Evolutionary conservation across 768 basidiomycete species (phyloP).

Genomic region (Suillus tomentosus): DNA sequence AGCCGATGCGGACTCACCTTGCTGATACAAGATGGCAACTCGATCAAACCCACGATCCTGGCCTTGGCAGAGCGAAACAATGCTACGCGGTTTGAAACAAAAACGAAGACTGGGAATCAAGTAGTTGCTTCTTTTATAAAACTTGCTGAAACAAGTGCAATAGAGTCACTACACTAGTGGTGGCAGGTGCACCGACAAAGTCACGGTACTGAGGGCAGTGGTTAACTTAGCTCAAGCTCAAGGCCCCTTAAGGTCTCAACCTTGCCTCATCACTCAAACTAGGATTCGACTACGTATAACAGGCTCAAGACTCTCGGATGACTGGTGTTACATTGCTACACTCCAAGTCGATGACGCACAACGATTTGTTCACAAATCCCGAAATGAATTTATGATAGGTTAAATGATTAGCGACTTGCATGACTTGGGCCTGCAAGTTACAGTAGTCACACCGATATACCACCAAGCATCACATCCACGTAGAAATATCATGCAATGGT

Average conservation of each 20-base stretch:
- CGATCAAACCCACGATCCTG: constrained; percentile 1
- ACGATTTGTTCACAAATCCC: not conserved
- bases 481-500: constrained; percentile 17
- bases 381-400: not conserved
- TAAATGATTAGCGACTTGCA: not conserved
- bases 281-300: not conserved
- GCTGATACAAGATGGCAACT: constrained; percentile 2
- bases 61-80: not conserved
- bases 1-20: not conserved
- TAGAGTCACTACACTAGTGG: not conserved
- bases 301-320: not conserved
- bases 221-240: too few relatives aligned
- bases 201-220: not conserved
- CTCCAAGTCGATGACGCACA: not conserved
- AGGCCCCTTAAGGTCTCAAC: too few relatives aligned
- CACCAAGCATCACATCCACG: not conserved
- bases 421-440: not conserved
- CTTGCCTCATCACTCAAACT: not conserved
- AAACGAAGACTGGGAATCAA: not conserved
- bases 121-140: not conserved
- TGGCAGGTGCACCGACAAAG: not conserved
- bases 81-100: not conserved
- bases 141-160: not conserved
- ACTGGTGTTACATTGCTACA: not conserved
- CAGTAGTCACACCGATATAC: not conserved